phyloP scores from a whole-genome alignment of 192 early-diverging fungal species.

The Borealophlyctis nickersoniae region DNA sequence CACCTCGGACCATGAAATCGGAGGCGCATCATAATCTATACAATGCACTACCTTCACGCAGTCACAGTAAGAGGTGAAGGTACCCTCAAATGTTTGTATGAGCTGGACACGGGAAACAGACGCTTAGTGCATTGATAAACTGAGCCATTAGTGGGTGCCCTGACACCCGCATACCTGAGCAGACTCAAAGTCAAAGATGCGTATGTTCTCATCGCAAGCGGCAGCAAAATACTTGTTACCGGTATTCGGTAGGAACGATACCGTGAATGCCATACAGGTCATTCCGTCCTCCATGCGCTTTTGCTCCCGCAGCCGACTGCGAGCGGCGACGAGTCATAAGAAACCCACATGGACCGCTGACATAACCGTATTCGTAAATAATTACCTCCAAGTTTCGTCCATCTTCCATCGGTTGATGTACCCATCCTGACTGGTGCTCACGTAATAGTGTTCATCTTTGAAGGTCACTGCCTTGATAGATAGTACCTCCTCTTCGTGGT shows the following conservation, averaged over 20 bases:
- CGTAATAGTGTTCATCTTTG: slow-evolving; percentile 76
- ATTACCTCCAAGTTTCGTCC: slow-evolving; percentile 73
- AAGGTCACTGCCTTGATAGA: slow-evolving; percentile 74
- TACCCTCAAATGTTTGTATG: slow-evolving; percentile 56
- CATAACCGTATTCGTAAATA: slow-evolving; percentile 1
- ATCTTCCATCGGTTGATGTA: slow-evolving; percentile 90
- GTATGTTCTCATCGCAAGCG: slow-evolving; percentile 81
- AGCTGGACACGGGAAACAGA: slow-evolving; percentile 25
- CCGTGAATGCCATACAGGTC: slow-evolving; percentile 95
- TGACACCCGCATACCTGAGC: slow-evolving; percentile 52
- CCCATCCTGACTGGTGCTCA: slow-evolving; percentile 93
- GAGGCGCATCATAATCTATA: slow-evolving; percentile 53
- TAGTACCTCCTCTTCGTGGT: slow-evolving; percentile 86
- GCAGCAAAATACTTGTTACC: slow-evolving; percentile 93
- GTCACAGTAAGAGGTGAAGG: slow-evolving; percentile 94
- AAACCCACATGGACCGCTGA: neutral
- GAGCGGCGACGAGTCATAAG: neutral
- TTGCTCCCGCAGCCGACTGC: slow-evolving; percentile 52
- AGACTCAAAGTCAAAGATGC: slow-evolving; percentile 87
- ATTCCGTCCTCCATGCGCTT: slow-evolving; percentile 74
- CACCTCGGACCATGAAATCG: slow-evolving; percentile 18
- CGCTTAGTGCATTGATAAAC: too few relatives aligned
- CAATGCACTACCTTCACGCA: slow-evolving; percentile 84
- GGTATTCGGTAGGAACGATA: slow-evolving; percentile 88
- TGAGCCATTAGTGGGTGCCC: too few relatives aligned